Percentiles rank a stretch among this genome's conserved stretches.
These are phyloP conservation scores for Chalaropsis thielavioides DNA, from an alignment of 2,329 filamentous ascomycete genomes.

Conservation along the genomic window DNA sequence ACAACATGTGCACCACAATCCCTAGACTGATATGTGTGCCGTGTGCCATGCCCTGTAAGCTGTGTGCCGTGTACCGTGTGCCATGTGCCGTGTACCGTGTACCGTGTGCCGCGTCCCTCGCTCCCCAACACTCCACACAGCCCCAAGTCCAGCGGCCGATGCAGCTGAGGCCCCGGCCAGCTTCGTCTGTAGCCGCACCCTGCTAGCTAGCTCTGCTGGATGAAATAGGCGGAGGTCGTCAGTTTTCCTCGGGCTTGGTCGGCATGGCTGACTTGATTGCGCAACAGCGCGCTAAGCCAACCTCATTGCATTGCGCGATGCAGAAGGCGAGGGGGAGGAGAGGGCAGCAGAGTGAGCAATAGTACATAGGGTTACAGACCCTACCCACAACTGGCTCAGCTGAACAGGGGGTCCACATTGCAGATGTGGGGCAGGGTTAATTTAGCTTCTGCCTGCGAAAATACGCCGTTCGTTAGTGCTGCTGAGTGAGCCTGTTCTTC, in stretches of 20 bases:
- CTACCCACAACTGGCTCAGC: neutral
- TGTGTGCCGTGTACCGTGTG: neutral
- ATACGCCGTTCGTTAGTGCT: neutral
- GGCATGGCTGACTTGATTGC: no score
- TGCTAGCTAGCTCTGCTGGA: neutral
- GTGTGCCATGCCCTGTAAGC: neutral
- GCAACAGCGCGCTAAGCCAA: no score
- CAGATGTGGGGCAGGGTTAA: neutral
- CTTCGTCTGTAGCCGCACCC: neutral
- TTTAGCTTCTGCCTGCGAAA: neutral
- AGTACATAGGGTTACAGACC: neutral
- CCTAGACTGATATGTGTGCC: neutral
- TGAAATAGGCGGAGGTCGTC: no score
- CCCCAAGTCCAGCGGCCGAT: neutral
- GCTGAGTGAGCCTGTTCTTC: neutral
- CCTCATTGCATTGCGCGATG: neutral
- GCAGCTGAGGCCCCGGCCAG: neutral
- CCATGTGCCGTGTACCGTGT: neutral
- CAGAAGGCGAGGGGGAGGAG: neutral
- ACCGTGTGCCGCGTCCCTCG: neutral
- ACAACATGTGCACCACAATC: neutral
- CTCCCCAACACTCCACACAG: neutral
- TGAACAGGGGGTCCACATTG: neutral
- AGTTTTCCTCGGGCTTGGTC: no score
- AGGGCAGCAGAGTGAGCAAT: no score